A percentile compares a stretch with the other conserved stretches of the same genome.
Evolutionary conservation across 2,329 filamentous ascomycete genomes (phyloP).

Genomic region (Aspergillus amoenus): DNA sequence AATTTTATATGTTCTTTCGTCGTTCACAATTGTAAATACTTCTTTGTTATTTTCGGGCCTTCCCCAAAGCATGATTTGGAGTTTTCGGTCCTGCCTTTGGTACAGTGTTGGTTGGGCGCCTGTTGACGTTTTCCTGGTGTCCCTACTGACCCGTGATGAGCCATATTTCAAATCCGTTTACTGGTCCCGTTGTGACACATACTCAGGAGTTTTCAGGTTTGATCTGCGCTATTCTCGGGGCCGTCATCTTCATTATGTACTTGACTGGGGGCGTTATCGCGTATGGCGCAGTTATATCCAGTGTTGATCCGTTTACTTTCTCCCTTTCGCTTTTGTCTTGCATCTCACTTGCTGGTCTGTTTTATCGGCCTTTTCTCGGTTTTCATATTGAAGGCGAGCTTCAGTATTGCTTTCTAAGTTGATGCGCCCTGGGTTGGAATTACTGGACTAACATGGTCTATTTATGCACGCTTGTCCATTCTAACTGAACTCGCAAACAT

Average conservation of each 20-base stretch:
- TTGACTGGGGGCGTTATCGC: constrained; percentile 3
- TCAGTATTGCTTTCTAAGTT: background rate
- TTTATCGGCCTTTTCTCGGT: background rate
- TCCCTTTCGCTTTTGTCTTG: background rate
- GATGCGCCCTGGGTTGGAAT: background rate
- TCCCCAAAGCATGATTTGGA: constrained; percentile 9
- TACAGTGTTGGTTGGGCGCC: background rate
- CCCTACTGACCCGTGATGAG: background rate
- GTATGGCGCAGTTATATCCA: constrained; percentile 1
- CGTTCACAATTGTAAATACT: constrained; percentile 10
- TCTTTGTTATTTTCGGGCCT: constrained; percentile 5
- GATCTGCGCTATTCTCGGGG: background rate
- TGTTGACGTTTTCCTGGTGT: background rate
- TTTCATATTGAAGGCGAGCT: background rate
- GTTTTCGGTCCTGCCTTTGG: constrained; percentile 8
- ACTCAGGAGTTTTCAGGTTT: background rate
- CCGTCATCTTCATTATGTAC: background rate
- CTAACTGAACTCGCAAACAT: background rate
- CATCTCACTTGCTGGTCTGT: background rate
- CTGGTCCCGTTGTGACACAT: background rate
- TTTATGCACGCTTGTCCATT: background rate
- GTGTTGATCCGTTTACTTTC: background rate
- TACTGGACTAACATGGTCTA: background rate
- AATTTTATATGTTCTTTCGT: background rate
- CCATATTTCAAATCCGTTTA: background rate